A percentile compares a stretch with the other conserved stretches of the same genome.
Conservation (phyloP, 768 basidiomycete species). For the Tephrocybe sp. region DNA sequence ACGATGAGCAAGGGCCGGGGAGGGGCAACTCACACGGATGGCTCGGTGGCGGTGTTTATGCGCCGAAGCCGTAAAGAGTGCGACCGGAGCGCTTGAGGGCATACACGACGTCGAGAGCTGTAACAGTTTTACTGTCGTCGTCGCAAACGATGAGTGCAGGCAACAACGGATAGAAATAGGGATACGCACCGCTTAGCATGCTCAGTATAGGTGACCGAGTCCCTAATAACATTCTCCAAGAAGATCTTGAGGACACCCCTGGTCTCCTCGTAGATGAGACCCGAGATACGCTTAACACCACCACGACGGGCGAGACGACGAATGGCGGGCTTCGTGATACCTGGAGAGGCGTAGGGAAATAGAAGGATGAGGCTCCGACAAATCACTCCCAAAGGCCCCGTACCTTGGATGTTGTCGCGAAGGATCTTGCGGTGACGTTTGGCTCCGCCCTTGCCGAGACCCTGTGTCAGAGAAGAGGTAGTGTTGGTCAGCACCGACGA, state of each 20-base stretch:
- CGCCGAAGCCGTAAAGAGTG: slow-evolving; percentile 82
- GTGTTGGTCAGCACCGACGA: not conserved
- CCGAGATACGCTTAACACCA: slow-evolving; percentile 90
- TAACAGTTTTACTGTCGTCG: slow-evolving; percentile 59
- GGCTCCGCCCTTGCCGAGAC: slow-evolving; percentile 84
- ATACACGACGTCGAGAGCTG: slow-evolving; percentile 84
- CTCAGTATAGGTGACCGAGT: slow-evolving; percentile 92
- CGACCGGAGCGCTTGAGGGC: slow-evolving; percentile 72
- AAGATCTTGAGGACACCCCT: slow-evolving; percentile 91
- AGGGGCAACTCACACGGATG: too few relatives aligned
- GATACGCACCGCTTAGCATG: slow-evolving; percentile 68
- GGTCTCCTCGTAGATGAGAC: slow-evolving; percentile 89
- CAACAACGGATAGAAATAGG: not conserved
- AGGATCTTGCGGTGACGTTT: slow-evolving; percentile 86
- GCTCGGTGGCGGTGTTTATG: slow-evolving; percentile 33
- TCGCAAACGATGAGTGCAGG: not conserved
- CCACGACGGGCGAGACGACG: slow-evolving; percentile 90
- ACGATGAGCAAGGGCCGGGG: not conserved
- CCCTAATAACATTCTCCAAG: slow-evolving; percentile 85
- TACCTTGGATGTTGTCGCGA: slow-evolving; percentile 71
- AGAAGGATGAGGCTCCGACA: too few relatives aligned
- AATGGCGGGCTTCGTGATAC: slow-evolving; percentile 80
- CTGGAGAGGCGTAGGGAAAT: too few relatives aligned
- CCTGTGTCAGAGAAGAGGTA: slow-evolving; percentile 30
- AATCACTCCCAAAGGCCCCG: too few relatives aligned